Conservation (phyloP, 768 basidiomycete species). For the Podaxis carcinomalis region DNA sequence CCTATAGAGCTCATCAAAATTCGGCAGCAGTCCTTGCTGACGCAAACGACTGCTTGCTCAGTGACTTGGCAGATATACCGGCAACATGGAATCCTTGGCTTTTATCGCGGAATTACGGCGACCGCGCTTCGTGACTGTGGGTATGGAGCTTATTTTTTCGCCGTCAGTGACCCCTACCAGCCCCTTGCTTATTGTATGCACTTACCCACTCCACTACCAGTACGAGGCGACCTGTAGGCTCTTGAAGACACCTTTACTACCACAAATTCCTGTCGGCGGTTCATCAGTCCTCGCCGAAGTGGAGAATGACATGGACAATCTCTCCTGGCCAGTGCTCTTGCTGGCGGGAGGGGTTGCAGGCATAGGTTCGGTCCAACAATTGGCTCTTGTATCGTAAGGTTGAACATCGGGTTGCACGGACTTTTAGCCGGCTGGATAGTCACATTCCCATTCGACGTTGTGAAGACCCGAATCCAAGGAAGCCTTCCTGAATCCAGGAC, state of each 20-base stretch:
- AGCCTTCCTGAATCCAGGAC: conserved; percentile 15
- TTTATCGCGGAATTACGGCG: conserved; percentile 73
- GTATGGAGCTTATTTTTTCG: conserved; percentile 83
- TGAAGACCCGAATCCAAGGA: conserved; percentile 87
- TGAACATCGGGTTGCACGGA: neutral
- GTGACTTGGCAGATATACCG: conserved; percentile 56
- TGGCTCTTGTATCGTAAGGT: neutral
- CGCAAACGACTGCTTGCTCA: conserved; percentile 41
- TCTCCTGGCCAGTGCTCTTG: conserved; percentile 55
- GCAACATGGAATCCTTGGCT: conserved; percentile 53
- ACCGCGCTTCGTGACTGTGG: conserved; percentile 77
- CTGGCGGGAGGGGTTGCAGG: conserved; percentile 77
- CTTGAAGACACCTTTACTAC: conserved; percentile 26
- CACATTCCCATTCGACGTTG: conserved; percentile 86
- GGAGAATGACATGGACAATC: conserved; percentile 30
- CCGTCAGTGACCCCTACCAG: conserved; percentile 38
- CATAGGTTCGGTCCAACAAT: conserved; percentile 31
- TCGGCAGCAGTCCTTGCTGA: conserved; percentile 60
- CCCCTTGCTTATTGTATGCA: neutral
- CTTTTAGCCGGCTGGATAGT: conserved; percentile 61
- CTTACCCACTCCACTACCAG: conserved; percentile 21
- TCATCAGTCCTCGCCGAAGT: conserved; percentile 35
- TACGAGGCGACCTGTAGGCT: conserved; percentile 64
- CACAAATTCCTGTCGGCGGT: conserved; percentile 16
- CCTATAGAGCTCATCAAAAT: conserved; percentile 91